Conservation (phyloP, 2,329 filamentous ascomycete genomes). For the Aspergillus ochraceus region DNA sequence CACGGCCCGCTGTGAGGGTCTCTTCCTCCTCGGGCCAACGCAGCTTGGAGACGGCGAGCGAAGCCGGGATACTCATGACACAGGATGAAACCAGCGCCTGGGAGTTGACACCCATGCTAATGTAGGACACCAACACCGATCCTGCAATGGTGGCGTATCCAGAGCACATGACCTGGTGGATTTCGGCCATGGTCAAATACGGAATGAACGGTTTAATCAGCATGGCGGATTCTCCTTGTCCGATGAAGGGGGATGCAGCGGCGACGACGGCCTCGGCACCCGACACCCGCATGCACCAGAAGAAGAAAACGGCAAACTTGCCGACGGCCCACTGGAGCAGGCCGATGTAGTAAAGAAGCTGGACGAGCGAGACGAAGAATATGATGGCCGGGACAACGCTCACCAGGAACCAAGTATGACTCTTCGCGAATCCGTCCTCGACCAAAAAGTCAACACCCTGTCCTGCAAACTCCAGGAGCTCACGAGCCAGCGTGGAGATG, state of each 20-base stretch:
- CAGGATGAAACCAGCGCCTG: slow-evolving; percentile 87
- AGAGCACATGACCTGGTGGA: slow-evolving; percentile 90
- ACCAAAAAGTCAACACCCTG: slow-evolving; percentile 75
- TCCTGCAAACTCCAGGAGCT: slow-evolving; percentile 72
- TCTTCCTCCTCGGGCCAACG: slow-evolving; percentile 87
- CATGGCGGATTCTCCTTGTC: slow-evolving; percentile 92
- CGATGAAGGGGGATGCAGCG: slow-evolving; percentile 89
- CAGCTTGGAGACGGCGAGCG: slow-evolving; percentile 83
- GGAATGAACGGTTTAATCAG: slow-evolving; percentile 83
- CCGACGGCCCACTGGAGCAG: slow-evolving; percentile 85
- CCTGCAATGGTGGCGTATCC: slow-evolving; percentile 92
- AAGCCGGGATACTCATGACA: slow-evolving; percentile 94
- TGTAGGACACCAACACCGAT: slow-evolving; percentile 82
- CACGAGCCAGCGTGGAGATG: slow-evolving; percentile 71
- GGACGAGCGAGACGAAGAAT: slow-evolving; percentile 93
- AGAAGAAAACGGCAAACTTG: slow-evolving; percentile 89
- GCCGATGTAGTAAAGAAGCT: slow-evolving; percentile 78
- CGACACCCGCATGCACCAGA: slow-evolving; percentile 83
- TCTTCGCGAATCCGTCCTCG: slow-evolving; percentile 41
- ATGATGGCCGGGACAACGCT: slow-evolving; percentile 86
- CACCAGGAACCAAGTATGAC: slow-evolving; percentile 69
- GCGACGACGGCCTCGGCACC: slow-evolving; percentile 93
- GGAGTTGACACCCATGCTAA: slow-evolving; percentile 76
- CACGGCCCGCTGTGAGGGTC: slow-evolving; percentile 76
- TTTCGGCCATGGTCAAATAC: slow-evolving; percentile 80